Base-by-base conservation (phyloP, 805 yeast species). In the Myxozyma sirexii region DNA sequence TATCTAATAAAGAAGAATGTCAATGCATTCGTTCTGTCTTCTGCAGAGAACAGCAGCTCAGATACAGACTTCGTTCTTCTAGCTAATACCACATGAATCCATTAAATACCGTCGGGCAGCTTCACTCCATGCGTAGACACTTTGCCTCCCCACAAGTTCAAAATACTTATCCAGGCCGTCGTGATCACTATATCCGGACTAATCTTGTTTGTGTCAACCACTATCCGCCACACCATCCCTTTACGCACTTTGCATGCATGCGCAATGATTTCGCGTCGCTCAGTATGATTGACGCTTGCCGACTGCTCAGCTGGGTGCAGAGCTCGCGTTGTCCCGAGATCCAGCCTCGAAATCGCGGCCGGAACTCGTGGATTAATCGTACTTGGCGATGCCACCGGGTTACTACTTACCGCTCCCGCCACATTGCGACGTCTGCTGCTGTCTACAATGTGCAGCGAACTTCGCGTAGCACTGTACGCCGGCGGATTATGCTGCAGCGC, bases 91-190 rank as follows among this genome's bases (percentile, higher is more conserved):
- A 42, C 5, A 5, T 2, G n/a, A 24, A 12, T 44, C 50, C 19
- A 10, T 21, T 27, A 42, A 17, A 55, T 23, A 5, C 54, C 60
- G 15, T 37, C 50, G 13, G 64, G 64, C 23, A 61, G n/a, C 35
- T 54, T 24, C 23, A 49, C 55, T 15, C 59, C 64, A 3, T 23
- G 43, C 13, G 33, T 19, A 12, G 58, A 48, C 23, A 60, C 39
- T 23, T 42, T 43, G 31, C 45, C 39, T 19, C 54, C 21, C 65
- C 63, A 59, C 53, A 55, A 60, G 26, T 55, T 54, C 54, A 54
- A 46, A 38, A 62, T 56, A 45, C 65, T 62, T 39, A 62, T 60
- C 65, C 64, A 60, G 23, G 60, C 65, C n/a, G 65, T 62, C 27
- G 65, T 60, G 27, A 62, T 15, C 45, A 60, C 65, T 19, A 60